Evolutionary conservation across 495 filamentous ascomycete species (phyloP).

Genomic region (Annulohypoxylon moriforme): DNA sequence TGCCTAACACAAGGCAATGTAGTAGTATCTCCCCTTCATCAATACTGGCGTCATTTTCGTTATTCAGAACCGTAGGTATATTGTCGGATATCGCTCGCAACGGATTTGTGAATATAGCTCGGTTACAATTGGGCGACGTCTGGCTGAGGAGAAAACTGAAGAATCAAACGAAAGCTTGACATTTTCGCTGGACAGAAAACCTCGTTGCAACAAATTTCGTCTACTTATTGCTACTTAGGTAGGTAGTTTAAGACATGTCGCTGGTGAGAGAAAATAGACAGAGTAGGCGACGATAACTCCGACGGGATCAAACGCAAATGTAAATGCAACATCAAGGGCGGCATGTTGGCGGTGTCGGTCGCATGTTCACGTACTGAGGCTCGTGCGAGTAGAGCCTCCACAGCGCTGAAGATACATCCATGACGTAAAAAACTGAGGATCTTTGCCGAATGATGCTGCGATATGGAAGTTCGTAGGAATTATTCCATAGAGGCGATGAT

Average conservation of each 20-base stretch:
- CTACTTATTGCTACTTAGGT: neutral
- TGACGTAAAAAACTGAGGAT: neutral
- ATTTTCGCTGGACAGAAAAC: neutral
- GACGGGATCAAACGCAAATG: slow-evolving; percentile 13
- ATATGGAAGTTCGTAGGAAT: neutral
- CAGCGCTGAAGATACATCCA: neutral
- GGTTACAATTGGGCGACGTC: neutral
- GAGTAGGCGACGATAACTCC: slow-evolving; percentile 1
- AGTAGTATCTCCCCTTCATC: too few relatives aligned
- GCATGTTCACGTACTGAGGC: slow-evolving; percentile 3
- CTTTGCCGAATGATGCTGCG: neutral
- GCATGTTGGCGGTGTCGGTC: slow-evolving; percentile 29
- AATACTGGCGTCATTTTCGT: too few relatives aligned
- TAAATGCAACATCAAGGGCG: slow-evolving; percentile 13
- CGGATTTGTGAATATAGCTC: slow-evolving; percentile 1
- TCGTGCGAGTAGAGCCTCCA: neutral
- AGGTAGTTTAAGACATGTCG: neutral
- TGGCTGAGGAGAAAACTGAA: slow-evolving; percentile 2
- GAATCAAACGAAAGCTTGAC: neutral
- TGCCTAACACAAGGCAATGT: slow-evolving; percentile 9
- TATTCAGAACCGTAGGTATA: too few relatives aligned
- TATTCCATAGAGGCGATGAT: neutral
- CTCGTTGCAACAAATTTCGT: neutral
- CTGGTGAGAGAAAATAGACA: neutral
- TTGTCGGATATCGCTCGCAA: neutral